Evolutionary conservation across 116 monocot species (phyloP).

Genomic region (Trichopus zeylanicus): DNA sequence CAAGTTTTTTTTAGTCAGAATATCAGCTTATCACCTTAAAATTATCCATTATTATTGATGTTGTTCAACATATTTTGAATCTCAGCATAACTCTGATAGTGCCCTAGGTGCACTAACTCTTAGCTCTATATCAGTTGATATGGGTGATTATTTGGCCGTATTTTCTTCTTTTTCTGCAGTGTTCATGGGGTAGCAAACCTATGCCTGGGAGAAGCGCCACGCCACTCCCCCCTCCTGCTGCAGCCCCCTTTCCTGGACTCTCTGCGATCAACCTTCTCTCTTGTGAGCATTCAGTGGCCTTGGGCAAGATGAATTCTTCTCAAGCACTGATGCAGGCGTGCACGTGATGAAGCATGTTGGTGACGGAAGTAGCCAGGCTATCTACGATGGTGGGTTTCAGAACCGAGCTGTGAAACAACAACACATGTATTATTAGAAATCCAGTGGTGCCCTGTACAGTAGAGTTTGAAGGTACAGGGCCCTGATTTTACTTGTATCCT

Average conservation of each 20-base stretch:
- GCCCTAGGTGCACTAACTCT: too few species aligned
- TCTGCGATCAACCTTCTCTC: conserved; percentile 57
- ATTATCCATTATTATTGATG: too few species aligned
- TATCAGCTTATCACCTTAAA: not conserved
- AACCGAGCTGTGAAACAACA: conserved; percentile 52
- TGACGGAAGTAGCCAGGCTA: conserved; percentile 75
- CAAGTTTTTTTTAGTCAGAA: not conserved
- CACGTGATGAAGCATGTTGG: conserved; percentile 63
- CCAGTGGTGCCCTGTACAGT: not conserved
- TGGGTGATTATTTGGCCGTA: too few species aligned
- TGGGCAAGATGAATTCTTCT: conserved; percentile 62
- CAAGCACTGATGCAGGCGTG: conserved; percentile 57
- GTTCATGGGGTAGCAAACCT: conserved; percentile 97
- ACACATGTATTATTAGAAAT: conserved; percentile 65
- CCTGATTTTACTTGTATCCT: not conserved
- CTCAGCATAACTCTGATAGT: too few species aligned
- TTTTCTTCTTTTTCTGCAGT: too few species aligned
- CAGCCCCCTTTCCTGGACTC: conserved; percentile 41
- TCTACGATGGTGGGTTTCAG: conserved; percentile 77
- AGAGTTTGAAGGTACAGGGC: not conserved
- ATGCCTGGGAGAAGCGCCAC: conserved; percentile 64
- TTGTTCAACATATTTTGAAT: too few species aligned
- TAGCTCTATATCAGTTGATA: too few species aligned
- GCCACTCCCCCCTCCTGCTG: conserved; percentile 74
- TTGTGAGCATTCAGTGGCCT: conserved; percentile 62